Evolutionary conservation across 2,329 filamentous ascomycete species (phyloP).

Genomic region (Xylaria sp.): DNA sequence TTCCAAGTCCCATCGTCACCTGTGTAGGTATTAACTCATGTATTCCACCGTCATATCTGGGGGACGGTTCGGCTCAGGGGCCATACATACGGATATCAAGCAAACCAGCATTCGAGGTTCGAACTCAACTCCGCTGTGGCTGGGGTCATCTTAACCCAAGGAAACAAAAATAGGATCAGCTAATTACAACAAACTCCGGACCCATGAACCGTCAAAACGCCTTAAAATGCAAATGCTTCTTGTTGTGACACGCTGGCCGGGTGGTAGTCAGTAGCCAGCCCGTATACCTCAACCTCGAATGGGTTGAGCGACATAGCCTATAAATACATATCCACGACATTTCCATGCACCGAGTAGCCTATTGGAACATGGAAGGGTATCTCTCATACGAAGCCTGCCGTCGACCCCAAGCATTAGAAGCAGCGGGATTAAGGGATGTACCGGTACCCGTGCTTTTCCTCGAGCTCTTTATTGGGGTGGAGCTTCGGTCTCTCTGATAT

Average conservation of each 20-base stretch:
- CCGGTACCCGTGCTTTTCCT: conserved; percentile 47
- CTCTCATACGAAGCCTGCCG: conserved; percentile 45
- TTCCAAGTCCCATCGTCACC: background rate
- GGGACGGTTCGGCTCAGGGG: background rate
- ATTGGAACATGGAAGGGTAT: conserved; percentile 52
- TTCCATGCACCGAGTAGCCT: conserved; percentile 17
- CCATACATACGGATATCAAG: conserved; percentile 12
- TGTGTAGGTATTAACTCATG: background rate
- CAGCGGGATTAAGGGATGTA: conserved; percentile 35
- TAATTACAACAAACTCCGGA: conserved; percentile 29
- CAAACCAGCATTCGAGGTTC: conserved; percentile 21
- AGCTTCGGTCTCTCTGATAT: conserved; percentile 44
- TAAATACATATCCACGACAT: conserved; percentile 4
- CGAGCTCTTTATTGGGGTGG: conserved; percentile 46
- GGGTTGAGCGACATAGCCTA: background rate
- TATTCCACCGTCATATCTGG: background rate
- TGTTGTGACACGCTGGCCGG: conserved; percentile 3
- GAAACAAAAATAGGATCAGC: conserved; percentile 19
- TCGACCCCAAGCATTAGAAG: conserved; percentile 42
- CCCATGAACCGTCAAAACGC: conserved; percentile 39
- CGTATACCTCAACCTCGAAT: background rate
- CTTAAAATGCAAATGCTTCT: conserved; percentile 40
- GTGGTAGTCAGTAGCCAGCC: background rate
- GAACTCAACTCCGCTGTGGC: background rate
- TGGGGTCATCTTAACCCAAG: conserved; percentile 4